Percentiles rank a stretch among this genome's conserved stretches.
phyloP scores from a whole-genome alignment of 139 green algal genomes.

The Astrephomene gubernaculifera region DNA sequence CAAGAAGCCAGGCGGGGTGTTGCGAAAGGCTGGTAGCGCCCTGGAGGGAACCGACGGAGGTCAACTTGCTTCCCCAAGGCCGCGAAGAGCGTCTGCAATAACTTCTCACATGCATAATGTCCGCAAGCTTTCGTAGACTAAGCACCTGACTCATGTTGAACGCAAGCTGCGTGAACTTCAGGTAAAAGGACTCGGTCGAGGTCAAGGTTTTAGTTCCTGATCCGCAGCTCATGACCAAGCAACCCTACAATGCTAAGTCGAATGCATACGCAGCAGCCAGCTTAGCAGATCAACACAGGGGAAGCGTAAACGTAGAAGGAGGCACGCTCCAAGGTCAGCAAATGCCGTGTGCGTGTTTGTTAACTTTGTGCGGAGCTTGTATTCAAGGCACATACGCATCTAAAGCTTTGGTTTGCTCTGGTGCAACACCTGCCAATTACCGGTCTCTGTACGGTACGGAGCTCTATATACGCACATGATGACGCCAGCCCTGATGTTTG shows the following conservation, averaged over 20 bases:
- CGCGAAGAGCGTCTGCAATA: background rate
- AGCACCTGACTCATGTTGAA: conserved; percentile 64
- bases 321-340: background rate
- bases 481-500: too few relatives aligned
- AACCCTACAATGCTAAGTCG: too few relatives aligned
- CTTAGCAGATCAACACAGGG: too few relatives aligned
- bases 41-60: conserved; percentile 22
- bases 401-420: too few relatives aligned
- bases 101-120: conserved; percentile 62
- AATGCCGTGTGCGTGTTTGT: background rate
- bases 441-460: too few relatives aligned
- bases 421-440: too few relatives aligned
- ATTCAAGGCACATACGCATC: too few relatives aligned
- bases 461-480: too few relatives aligned
- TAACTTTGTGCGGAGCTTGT: too few relatives aligned
- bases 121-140: conserved; percentile 67
- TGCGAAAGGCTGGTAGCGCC: conserved; percentile 35
- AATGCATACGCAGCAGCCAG: too few relatives aligned
- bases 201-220: background rate
- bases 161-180: background rate
- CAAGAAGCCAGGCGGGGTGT: conserved; percentile 60
- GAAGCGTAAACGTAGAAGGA: background rate
- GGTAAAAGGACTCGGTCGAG: background rate
- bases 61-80: background rate
- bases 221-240: conserved; percentile 15